Conservation (phyloP, 2,329 filamentous ascomycete species). For the Clarireedia monteithiana region DNA sequence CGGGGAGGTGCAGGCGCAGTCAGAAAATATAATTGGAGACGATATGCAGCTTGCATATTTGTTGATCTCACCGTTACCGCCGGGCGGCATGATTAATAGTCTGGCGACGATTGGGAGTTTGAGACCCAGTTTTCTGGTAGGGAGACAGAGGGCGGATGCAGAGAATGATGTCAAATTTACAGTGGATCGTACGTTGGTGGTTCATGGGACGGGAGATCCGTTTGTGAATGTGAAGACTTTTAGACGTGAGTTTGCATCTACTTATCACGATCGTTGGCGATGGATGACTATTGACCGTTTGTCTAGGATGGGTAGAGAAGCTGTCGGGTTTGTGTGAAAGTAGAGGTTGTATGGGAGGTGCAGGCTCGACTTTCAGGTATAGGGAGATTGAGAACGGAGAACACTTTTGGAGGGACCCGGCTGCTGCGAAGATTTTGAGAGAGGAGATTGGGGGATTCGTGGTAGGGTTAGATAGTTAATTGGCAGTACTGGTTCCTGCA, state of each 20-base stretch:
- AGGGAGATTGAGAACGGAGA: conserved; percentile 1
- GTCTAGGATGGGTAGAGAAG: conserved; percentile 4
- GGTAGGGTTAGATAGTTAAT: neutral
- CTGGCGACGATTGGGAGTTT: conserved; percentile 47
- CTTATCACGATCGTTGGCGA: neutral
- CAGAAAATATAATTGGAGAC: conserved; percentile 10
- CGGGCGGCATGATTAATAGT: conserved; percentile 44
- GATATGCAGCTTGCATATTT: conserved; percentile 45
- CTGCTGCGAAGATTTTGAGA: neutral
- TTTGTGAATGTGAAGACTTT: conserved; percentile 64
- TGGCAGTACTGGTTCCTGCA: too few species aligned
- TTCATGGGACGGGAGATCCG: conserved; percentile 69
- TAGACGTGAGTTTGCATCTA: conserved; percentile 25
- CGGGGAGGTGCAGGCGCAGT: neutral
- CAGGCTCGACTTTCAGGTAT: neutral
- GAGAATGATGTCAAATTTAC: conserved; percentile 46
- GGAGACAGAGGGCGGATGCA: conserved; percentile 24
- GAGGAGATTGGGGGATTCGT: neutral
- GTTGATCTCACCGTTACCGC: conserved; percentile 58
- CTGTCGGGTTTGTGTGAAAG: neutral
- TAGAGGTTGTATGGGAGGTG: neutral
- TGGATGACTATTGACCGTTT: neutral
- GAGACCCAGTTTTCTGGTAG: conserved; percentile 12
- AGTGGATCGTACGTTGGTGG: conserved; percentile 52
- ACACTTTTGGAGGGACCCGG: conserved; percentile 2